Percentiles rank a stretch among this genome's conserved stretches.
These are phyloP conservation scores for Colletotrichum orbiculare DNA, from an alignment of 2,329 filamentous ascomycete species.

Conservation along the genomic window DNA sequence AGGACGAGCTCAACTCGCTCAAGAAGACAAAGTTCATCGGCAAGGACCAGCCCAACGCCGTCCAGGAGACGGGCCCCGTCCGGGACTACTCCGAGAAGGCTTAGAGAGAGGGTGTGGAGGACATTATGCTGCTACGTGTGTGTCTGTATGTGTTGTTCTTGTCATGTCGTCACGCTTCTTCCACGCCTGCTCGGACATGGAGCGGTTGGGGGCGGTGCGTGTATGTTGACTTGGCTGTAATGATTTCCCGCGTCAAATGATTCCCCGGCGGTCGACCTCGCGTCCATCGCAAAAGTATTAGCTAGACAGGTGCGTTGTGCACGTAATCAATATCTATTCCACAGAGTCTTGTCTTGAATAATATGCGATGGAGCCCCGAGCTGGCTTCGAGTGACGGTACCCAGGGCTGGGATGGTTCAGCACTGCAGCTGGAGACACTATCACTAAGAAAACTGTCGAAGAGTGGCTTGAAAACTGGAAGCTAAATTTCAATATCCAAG, in stretches of 20 bases:
- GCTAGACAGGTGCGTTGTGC: constrained; percentile 27
- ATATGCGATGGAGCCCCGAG: no score
- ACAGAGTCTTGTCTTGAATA: background rate
- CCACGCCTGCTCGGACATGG: background rate
- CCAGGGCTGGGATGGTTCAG: no score
- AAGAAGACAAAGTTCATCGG: constrained; percentile 57
- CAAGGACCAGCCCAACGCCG: constrained; percentile 49
- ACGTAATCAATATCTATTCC: constrained; percentile 20
- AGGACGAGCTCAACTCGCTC: constrained; percentile 76
- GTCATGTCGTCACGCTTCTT: background rate
- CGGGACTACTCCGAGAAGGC: constrained; percentile 27
- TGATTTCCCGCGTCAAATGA: constrained; percentile 36
- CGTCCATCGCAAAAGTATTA: constrained; percentile 19
- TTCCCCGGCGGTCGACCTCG: constrained; percentile 31
- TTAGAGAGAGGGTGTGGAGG: background rate
- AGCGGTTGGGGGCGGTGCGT: no score
- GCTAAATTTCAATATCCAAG: no score
- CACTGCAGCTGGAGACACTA: no score
- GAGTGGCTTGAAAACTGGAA: no score
- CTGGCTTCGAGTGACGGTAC: no score
- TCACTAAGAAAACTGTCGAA: no score
- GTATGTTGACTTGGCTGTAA: constrained; percentile 24
- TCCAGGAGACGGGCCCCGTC: constrained; percentile 9
- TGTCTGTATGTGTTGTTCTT: background rate
- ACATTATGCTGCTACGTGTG: background rate